Evolutionary conservation across 257 asterid genomes (phyloP).

Genomic region (Capsicum pubescens): DNA sequence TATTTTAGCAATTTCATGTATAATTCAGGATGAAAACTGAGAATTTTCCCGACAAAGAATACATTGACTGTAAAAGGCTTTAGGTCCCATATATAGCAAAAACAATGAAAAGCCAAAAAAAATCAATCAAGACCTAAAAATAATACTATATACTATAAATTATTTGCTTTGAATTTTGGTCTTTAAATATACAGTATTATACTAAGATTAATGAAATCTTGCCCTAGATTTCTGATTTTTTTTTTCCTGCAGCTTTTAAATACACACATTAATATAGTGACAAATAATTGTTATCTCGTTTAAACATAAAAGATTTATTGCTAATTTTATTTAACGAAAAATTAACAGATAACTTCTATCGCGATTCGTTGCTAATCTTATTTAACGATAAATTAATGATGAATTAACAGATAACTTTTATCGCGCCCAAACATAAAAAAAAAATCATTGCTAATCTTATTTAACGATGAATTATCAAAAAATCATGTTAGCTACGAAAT

Average conservation of each 20-base stretch:
- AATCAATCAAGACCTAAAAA: slow-evolving; percentile 4
- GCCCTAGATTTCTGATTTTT: slow-evolving; percentile 25
- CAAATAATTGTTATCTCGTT: neutral
- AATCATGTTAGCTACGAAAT: neutral
- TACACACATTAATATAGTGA: neutral
- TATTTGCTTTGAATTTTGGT: slow-evolving; percentile 15
- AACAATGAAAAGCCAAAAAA: slow-evolving; percentile 10
- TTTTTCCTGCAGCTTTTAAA: slow-evolving; percentile 3
- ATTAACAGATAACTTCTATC: neutral
- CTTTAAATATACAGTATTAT: neutral
- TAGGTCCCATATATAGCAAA: neutral
- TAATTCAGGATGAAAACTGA: too few species aligned
- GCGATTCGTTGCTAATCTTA: too few species aligned
- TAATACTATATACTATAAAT: neutral
- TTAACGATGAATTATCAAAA: neutral
- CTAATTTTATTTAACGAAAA: neutral
- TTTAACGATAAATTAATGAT: too few species aligned
- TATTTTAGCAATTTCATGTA: too few species aligned
- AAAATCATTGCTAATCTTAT: too few species aligned
- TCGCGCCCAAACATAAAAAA: too few species aligned
- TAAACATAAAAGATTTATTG: neutral
- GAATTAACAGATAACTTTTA: too few species aligned
- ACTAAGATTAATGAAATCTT: slow-evolving; percentile 11
- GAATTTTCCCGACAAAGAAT: too few species aligned
- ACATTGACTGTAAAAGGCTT: neutral